Evolutionary conservation across 2,329 filamentous ascomycete species (phyloP), one percentile per base, ranked within the genome.

Genomic region (Sporothrix curviconia): DNA sequence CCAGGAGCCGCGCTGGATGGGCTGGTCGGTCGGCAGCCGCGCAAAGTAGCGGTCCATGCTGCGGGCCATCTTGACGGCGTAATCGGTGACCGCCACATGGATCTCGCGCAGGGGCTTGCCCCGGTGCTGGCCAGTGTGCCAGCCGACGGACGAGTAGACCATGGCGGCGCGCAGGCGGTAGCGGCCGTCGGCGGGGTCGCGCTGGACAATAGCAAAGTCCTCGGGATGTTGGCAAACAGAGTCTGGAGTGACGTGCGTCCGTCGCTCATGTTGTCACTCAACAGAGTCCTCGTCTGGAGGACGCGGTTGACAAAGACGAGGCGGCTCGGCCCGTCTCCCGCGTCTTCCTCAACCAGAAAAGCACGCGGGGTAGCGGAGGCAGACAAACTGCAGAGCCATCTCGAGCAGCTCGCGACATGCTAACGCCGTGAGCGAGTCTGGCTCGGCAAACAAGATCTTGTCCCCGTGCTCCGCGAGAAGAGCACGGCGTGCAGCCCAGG

Each of bases 1-100:
- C 90, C 90, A 95, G 2, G 87, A 91, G 3, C 88, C 89, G 52
- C 90, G 82, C 70, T 94, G 90, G 55, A 95, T 94, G 2, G 90
- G 84, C 61, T 83, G 83, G 61, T 85, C 80, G 0, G 85, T 80
- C 0, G 88, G 82, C 74, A 91, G 42, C 30, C 46, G 53, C 15
- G 85, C 82, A 67, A 95, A 95, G 70, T 84, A 94, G n/a, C 87
- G 78, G 66, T 95, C 89, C 86, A 95, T 92, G 40, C 87, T 91
- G 62, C 90, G 87, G 37, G 87, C 81, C 87, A 95, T 91, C 74
- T 92, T 95, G 68, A 89, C 86, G 63, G 88, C 88, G 69, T 92
- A 95, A 65, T 94, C 88, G 0, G 90, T 90, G 22, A 95, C 86
- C 0, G 80, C 78, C 1, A 72, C 72, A 67, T 95, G 90, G 60